Conservation (phyloP, 2,329 filamentous ascomycete genomes). For the Fonsecaea nubica region DNA sequence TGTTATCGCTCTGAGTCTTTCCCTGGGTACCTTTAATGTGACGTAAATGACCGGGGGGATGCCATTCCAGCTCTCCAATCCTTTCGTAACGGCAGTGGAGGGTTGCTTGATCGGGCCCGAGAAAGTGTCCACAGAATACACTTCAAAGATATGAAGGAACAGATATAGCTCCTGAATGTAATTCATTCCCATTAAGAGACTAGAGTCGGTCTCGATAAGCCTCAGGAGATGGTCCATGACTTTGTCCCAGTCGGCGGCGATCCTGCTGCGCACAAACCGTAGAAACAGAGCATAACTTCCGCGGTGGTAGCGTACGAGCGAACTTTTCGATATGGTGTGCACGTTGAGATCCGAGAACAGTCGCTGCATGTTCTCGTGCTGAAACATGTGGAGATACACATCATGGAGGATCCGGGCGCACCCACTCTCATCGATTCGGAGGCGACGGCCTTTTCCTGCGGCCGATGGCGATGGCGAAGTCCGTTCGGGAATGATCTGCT, state of each 20-base stretch:
- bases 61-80: constrained; percentile 13
- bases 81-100: neutral
- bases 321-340: constrained; percentile 12
- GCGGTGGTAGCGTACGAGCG: constrained; percentile 40
- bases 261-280: constrained; percentile 36
- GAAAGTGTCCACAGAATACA: constrained; percentile 29
- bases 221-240: constrained; percentile 26
- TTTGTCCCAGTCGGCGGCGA: constrained; percentile 34
- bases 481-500: constrained; percentile 18
- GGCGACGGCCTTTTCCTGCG: constrained; percentile 5
- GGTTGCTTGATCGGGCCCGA: neutral
- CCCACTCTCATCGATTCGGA: constrained; percentile 5
- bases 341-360: constrained; percentile 22
- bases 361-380: constrained; percentile 46
- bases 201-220: constrained; percentile 33
- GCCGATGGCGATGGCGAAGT: neutral
- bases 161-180: constrained; percentile 43
- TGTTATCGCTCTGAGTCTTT: constrained; percentile 7
- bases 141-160: constrained; percentile 40
- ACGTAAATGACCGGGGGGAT: constrained; percentile 10
- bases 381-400: constrained; percentile 57
- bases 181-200: constrained; percentile 35
- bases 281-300: constrained; percentile 42
- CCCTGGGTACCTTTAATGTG: constrained; percentile 11
- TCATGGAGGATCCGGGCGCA: constrained; percentile 46